phyloP scores from a whole-genome alignment of 2,329 filamentous ascomycete genomes.

The Seiridium unicorne region DNA sequence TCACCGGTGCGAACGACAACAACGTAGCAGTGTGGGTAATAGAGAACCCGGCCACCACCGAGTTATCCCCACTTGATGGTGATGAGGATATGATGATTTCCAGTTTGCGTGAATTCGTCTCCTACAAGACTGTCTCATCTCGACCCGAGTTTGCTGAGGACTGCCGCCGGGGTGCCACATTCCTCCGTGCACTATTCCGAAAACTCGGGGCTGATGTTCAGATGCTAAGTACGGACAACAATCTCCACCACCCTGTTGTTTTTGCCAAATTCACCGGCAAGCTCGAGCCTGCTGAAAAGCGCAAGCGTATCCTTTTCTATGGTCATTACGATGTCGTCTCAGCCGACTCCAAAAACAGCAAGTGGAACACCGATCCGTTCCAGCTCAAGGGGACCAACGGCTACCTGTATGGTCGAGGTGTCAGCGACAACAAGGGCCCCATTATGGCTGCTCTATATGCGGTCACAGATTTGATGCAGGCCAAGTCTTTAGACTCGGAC shows the following conservation, averaged over 20 bases:
- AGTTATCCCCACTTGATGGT: conserved; percentile 31
- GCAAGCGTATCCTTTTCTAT: conserved; percentile 92
- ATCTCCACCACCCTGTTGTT: conserved; percentile 82
- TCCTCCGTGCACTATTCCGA: conserved; percentile 86
- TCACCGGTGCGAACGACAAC: conserved; percentile 92
- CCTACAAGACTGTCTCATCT: conserved; percentile 89
- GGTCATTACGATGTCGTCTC: conserved; percentile 97
- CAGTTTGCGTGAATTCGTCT: conserved; percentile 80
- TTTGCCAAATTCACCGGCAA: conserved; percentile 84
- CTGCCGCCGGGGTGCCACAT: conserved; percentile 89
- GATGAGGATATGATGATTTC: conserved; percentile 61
- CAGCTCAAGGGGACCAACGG: conserved; percentile 85
- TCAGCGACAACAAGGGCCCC: conserved; percentile 96
- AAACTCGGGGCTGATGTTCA: conserved; percentile 86
- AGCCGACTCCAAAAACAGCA: conserved; percentile 76
- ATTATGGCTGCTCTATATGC: conserved; percentile 93
- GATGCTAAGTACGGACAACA: conserved; percentile 78
- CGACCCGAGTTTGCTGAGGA: conserved; percentile 84
- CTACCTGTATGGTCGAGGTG: conserved; percentile 92
- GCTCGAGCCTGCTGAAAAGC: conserved; percentile 58
- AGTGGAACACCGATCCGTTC: conserved; percentile 89
- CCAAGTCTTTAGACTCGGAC: conserved; percentile 81
- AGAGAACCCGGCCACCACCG: conserved; percentile 38
- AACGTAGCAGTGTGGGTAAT: conserved; percentile 88
- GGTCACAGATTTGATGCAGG: conserved; percentile 81